Conservation (phyloP, 202 grass and related monocot genomes). For the Digitaria exilis region DNA sequence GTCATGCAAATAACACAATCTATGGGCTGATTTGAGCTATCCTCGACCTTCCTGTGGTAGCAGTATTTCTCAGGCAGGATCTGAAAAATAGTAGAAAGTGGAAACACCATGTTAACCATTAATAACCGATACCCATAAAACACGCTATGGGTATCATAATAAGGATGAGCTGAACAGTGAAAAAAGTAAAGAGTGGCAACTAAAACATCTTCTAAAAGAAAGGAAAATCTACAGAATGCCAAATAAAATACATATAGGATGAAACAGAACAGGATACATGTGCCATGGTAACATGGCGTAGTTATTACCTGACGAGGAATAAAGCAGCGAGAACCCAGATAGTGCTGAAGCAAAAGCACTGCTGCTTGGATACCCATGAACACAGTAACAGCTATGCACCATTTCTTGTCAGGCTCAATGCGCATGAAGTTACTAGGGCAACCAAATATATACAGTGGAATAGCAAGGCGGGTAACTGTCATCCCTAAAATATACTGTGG, state of each 20-base stretch:
- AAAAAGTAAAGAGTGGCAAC: background rate
- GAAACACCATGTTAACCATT: slow-evolving; percentile 2
- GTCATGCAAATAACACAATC: slow-evolving; percentile 99
- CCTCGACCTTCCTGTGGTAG: slow-evolving; percentile 87
- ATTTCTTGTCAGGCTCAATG: slow-evolving; percentile 71
- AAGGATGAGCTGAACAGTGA: background rate
- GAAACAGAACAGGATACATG: slow-evolving; percentile 11
- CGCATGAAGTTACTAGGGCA: slow-evolving; percentile 97
- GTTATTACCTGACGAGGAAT: slow-evolving; percentile 90
- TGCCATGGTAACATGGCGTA: background rate
- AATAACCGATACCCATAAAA: slow-evolving; percentile 16
- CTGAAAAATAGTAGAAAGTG: slow-evolving; percentile 43
- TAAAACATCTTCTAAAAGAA: background rate
- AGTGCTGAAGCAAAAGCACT: slow-evolving; percentile 91
- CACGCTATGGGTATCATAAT: background rate
- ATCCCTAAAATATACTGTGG: slow-evolving; percentile 97
- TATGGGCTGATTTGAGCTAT: slow-evolving; percentile 56
- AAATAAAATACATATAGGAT: background rate
- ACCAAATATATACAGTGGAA: slow-evolving; percentile 93
- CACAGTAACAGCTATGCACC: slow-evolving; percentile 78
- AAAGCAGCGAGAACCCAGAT: slow-evolving; percentile 95
- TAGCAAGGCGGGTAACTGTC: slow-evolving; percentile 76
- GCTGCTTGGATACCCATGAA: slow-evolving; percentile 77
- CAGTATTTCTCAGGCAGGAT: slow-evolving; percentile 97
- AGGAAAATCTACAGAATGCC: background rate